These are phyloP conservation scores for Rhodotorula glutinis DNA, from an alignment of 1,284 basidiomycete species.

Conservation along the genomic window DNA sequence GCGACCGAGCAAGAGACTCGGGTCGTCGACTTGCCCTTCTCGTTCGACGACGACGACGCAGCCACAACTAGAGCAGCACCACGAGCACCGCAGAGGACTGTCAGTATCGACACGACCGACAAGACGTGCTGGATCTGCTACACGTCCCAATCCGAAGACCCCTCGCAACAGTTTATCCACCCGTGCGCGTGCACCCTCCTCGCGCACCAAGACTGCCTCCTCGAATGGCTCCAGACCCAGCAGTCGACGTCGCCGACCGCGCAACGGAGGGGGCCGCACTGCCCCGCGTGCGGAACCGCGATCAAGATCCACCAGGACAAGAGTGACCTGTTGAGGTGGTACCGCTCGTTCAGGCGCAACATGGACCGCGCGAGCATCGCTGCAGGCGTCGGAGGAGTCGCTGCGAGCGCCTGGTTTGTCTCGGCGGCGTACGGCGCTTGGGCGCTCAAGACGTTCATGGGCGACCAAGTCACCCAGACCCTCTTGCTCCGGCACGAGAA, in stretches of 20 bases:
- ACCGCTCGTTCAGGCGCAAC: conserved; percentile 47
- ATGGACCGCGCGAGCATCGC: conserved; percentile 14
- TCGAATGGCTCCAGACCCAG: conserved; percentile 69
- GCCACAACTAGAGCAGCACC: no score
- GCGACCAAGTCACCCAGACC: conserved; percentile 58
- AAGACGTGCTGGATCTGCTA: conserved; percentile 39
- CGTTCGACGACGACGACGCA: no score
- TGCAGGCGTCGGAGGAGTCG: conserved; percentile 2
- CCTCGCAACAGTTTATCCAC: conserved; percentile 53
- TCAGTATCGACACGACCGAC: neutral
- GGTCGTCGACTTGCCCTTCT: no score
- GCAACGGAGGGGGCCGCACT: conserved; percentile 46
- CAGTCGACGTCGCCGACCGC: conserved; percentile 53
- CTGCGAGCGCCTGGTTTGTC: conserved; percentile 60
- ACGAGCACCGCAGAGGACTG: neutral
- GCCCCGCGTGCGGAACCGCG: conserved; percentile 66
- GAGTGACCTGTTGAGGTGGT: conserved; percentile 56
- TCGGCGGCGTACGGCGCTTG: conserved; percentile 67
- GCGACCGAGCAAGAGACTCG: no score
- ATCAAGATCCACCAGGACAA: conserved; percentile 66
- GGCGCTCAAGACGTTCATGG: conserved; percentile 63
- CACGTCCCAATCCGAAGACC: conserved; percentile 12
- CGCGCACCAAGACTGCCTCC: conserved; percentile 65
- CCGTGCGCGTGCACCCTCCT: conserved; percentile 73
- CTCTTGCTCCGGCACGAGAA: conserved; percentile 62